Conservation (phyloP, 1,284 basidiomycete genomes). For the Malassezia pachydermatis region DNA sequence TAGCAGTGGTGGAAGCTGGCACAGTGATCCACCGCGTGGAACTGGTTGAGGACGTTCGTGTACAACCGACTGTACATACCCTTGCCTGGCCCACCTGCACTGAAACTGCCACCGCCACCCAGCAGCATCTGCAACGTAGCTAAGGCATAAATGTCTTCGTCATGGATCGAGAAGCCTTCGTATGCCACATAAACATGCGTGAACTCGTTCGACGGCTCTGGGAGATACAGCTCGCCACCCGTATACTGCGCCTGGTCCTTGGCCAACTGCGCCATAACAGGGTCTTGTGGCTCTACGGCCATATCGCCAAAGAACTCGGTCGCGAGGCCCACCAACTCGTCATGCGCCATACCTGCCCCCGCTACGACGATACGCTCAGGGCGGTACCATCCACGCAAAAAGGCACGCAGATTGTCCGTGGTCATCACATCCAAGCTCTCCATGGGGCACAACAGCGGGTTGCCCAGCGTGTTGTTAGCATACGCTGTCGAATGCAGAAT, state of each 20-base stretch:
- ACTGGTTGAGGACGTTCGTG: constrained; percentile 92
- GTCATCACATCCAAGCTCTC: constrained; percentile 67
- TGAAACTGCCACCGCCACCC: constrained; percentile 89
- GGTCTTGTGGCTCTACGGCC: constrained; percentile 19
- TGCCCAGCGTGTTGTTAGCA: constrained; percentile 67
- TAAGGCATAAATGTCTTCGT: constrained; percentile 84
- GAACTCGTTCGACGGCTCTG: constrained; percentile 61
- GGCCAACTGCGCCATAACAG: constrained; percentile 40
- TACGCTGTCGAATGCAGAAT: constrained; percentile 79
- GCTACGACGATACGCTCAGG: constrained; percentile 91
- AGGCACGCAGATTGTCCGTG: constrained; percentile 58
- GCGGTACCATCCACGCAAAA: constrained; percentile 72
- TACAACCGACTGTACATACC: constrained; percentile 97
- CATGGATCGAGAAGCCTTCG: constrained; percentile 82
- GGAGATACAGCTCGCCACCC: constrained; percentile 66
- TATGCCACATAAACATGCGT: constrained; percentile 87
- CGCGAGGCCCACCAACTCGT: constrained; percentile 71
- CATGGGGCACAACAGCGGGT: constrained; percentile 76
- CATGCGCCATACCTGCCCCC: constrained; percentile 81
- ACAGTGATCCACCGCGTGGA: constrained; percentile 87
- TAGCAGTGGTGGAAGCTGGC: constrained; percentile 98
- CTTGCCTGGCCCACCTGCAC: constrained; percentile 90
- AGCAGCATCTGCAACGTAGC: constrained; percentile 91
- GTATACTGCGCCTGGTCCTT: constrained; percentile 62
- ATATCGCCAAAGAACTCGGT: constrained; percentile 71